Conservation (phyloP, 768 basidiomycete genomes). For the Russula foetens region DNA sequence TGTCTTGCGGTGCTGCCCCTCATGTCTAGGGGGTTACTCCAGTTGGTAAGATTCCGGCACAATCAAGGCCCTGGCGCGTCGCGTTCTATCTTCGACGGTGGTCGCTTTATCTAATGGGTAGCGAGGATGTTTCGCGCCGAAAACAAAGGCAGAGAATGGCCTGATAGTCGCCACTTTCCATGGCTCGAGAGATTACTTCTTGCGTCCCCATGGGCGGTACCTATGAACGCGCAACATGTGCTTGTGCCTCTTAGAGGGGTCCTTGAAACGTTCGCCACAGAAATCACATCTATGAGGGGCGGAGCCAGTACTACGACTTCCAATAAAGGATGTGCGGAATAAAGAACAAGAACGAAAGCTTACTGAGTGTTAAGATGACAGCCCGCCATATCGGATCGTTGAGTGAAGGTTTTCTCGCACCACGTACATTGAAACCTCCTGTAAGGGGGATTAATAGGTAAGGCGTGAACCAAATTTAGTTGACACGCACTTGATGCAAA, state of each 20-base stretch:
- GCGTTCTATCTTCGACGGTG: constrained; percentile 8
- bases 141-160: constrained; percentile 11
- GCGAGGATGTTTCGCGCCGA: not conserved
- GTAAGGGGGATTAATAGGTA: constrained; percentile 13
- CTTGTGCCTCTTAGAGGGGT: constrained; percentile 55
- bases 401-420: constrained; percentile 46
- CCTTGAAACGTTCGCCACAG: constrained; percentile 50
- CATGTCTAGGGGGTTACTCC: constrained; percentile 12
- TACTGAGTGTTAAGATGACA: constrained; percentile 51
- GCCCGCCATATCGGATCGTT: constrained; percentile 48
- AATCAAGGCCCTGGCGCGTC: constrained; percentile 9
- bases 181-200: constrained; percentile 24
- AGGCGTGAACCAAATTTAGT: constrained; percentile 17
- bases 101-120: constrained; percentile 15
- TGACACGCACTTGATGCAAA: constrained; percentile 47
- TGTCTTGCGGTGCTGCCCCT: constrained; percentile 14
- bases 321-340: constrained; percentile 10
- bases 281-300: constrained; percentile 46
- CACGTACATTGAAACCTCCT: constrained; percentile 46
- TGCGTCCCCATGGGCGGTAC: constrained; percentile 41
- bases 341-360: constrained; percentile 19
- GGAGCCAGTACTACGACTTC: constrained; percentile 41
- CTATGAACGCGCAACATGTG: constrained; percentile 50
- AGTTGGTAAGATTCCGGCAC: constrained; percentile 3
- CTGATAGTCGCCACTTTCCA: constrained; percentile 16